Evolutionary conservation across 805 yeast species (phyloP).

Genomic region (Ogataea trehalophila): DNA sequence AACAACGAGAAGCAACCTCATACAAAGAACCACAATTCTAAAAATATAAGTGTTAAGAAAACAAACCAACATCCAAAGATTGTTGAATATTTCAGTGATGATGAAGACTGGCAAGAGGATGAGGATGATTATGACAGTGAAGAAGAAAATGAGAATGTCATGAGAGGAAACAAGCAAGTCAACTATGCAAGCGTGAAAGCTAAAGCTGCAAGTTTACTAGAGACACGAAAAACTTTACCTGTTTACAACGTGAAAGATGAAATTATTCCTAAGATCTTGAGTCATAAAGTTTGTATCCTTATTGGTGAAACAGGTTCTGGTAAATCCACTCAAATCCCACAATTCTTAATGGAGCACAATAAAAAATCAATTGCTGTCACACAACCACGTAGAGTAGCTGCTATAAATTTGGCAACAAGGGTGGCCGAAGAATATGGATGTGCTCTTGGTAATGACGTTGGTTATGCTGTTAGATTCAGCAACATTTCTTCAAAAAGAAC

Average conservation of each 20-base stretch:
- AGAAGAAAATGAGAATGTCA: conserved; percentile 13
- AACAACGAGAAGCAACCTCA: not conserved
- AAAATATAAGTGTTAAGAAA: not conserved
- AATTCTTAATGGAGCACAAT: conserved; percentile 59
- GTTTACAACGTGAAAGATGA: conserved; percentile 67
- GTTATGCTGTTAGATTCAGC: conserved; percentile 90
- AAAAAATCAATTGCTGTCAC: conserved; percentile 77
- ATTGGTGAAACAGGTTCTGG: conserved; percentile 99
- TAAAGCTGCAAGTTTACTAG: conserved; percentile 42
- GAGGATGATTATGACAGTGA: conserved; percentile 18
- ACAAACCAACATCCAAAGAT: conserved; percentile 1
- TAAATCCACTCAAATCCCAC: conserved; percentile 96
- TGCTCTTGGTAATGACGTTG: conserved; percentile 73
- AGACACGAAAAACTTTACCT: conserved; percentile 59
- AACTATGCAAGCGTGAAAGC: conserved; percentile 25
- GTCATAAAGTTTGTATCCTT: conserved; percentile 67
- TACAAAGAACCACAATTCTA: not conserved
- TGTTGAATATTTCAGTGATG: conserved; percentile 13
- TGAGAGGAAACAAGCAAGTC: conserved; percentile 18
- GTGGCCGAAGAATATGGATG: conserved; percentile 88
- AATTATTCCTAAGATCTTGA: conserved; percentile 48
- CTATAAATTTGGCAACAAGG: conserved; percentile 87
- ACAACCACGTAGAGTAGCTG: conserved; percentile 97
- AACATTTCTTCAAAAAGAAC: conserved; percentile 58
- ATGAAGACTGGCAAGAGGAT: conserved; percentile 1